These are phyloP conservation scores for Alternaria conjuncta DNA, from an alignment of 2,329 filamentous ascomycete species.

Conservation along the genomic window DNA sequence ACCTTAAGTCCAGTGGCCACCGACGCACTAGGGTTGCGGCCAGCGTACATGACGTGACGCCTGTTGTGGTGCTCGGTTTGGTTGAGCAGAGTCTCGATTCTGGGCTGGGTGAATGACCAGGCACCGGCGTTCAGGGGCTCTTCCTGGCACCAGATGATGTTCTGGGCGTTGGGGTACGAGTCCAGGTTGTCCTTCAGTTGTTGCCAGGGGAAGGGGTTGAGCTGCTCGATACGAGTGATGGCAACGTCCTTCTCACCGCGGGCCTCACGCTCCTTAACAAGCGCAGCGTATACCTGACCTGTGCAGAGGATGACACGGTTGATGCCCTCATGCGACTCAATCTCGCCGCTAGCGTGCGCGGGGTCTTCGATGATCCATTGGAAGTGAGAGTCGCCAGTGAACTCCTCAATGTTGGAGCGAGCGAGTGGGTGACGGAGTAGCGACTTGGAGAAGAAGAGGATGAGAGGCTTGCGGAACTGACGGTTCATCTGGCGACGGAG, in stretches of 20 bases:
- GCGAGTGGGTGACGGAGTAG: constrained; percentile 92
- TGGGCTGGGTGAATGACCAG: constrained; percentile 96
- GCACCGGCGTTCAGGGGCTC: constrained; percentile 97
- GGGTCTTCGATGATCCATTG: constrained; percentile 94
- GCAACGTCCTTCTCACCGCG: constrained; percentile 89
- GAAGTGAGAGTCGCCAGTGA: constrained; percentile 91
- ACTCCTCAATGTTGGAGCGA: constrained; percentile 88
- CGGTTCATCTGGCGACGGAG: constrained; percentile 97
- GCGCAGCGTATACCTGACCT: constrained; percentile 89
- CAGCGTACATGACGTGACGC: constrained; percentile 97
- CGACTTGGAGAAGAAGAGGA: constrained; percentile 98
- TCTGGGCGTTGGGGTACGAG: constrained; percentile 95
- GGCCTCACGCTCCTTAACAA: constrained; percentile 88
- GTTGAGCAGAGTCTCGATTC: constrained; percentile 95
- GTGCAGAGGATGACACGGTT: constrained; percentile 93
- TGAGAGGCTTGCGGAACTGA: constrained; percentile 97
- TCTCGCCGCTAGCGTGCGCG: constrained; percentile 75
- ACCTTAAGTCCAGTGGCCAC: constrained; percentile 93
- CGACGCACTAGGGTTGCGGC: constrained; percentile 88
- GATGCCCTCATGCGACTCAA: constrained; percentile 83
- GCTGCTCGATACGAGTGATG: constrained; percentile 94
- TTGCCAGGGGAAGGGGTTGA: constrained; percentile 99
- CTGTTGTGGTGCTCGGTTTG: constrained; percentile 89
- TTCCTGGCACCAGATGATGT: constrained; percentile 96
- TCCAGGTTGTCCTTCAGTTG: constrained; percentile 97